Base-by-base conservation (phyloP, 1,284 basidiomycete species). In the Earliella scabrosa region DNA sequence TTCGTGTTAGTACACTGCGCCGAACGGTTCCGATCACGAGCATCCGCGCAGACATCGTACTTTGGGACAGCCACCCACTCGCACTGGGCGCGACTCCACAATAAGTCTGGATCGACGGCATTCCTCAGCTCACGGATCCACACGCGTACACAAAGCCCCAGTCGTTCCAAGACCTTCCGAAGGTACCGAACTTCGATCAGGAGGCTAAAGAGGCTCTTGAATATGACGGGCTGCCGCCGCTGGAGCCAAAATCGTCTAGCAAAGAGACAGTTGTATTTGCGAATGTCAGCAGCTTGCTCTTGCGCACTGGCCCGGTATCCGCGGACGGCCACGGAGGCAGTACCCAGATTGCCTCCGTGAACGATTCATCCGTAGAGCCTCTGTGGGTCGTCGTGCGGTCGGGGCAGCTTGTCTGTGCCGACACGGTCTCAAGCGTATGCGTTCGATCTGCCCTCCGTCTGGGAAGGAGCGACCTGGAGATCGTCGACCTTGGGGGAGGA, bases 61-160 rank as follows among this genome's bases (percentile, higher is more conserved):
- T 92, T 13, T 88, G 87, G 87, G 86, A 90, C 64, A 85, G 81
- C 58, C 86, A 95, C 74, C 94, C 94, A 0, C 79, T 95, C 20
- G 73, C 83, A 1, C 74, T 95, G 11, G 87, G 87, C 13, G 83
- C 77, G 69, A 86, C 82, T 64, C 95, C 83, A 64, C 88, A 76
- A 36, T 87, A 89, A 72, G 88, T 90, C 23, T 88, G 80, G 73
- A 86, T 90, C 56, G 88, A 90, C 63, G 87, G 88, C 11, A 83
- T 90, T 46, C 64, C 82, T 3, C 88, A 90, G 63, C 67, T 90
- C 18, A 68, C 72, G n/a, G 60, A 69, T 4, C 77, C 85, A 0
- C 70, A 75, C 58, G 57, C 71, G 13, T 66, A 68, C 27, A 55
- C 68, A 32, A 89, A 90, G 65, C 78, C 83, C 1, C 26, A 52